These are phyloP conservation scores for Talaromyces sp. DNA, from an alignment of 2,329 filamentous ascomycete species.

Conservation along the genomic window DNA sequence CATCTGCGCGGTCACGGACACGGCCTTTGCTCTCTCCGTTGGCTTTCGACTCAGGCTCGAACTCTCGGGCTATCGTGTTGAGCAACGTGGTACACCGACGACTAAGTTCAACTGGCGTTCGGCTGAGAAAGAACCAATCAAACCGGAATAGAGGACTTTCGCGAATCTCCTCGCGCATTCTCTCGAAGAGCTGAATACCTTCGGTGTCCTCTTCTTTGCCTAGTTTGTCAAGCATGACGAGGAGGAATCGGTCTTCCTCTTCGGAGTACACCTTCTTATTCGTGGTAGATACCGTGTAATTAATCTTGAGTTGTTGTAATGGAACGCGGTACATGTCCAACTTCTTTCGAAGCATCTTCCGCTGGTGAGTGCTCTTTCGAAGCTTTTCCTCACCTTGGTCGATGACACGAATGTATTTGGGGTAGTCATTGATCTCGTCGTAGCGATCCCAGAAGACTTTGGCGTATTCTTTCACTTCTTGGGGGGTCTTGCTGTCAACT, in stretches of 20 bases:
- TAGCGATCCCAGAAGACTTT: conserved; percentile 97
- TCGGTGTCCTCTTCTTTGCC: conserved; percentile 74
- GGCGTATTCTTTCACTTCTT: conserved; percentile 86
- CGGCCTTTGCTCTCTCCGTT: conserved; percentile 67
- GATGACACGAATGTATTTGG: conserved; percentile 83
- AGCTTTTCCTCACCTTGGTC: conserved; percentile 90
- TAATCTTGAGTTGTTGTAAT: conserved; percentile 95
- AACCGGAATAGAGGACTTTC: conserved; percentile 94
- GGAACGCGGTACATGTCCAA: conserved; percentile 96
- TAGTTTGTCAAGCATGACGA: conserved; percentile 88
- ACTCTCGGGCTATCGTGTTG: conserved; percentile 91
- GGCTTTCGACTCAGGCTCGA: conserved; percentile 59
- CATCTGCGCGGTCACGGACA: conserved; percentile 62
- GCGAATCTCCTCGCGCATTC: conserved; percentile 94
- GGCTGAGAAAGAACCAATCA: conserved; percentile 98
- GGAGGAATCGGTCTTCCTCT: conserved; percentile 91
- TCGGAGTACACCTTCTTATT: conserved; percentile 99
- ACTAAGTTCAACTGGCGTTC: conserved; percentile 87
- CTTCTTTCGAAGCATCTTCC: conserved; percentile 91
- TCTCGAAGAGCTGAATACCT: conserved; percentile 65
- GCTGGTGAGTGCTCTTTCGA: conserved; percentile 84
- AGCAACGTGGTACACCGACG: conserved; percentile 90
- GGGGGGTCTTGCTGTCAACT: conserved; percentile 81
- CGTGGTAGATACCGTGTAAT: conserved; percentile 96
- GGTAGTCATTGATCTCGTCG: conserved; percentile 82